Evolutionary conservation across 2,329 filamentous ascomycete species (phyloP), one percentile per base, ranked within the genome.

Genomic region (Penicillium sp.): DNA sequence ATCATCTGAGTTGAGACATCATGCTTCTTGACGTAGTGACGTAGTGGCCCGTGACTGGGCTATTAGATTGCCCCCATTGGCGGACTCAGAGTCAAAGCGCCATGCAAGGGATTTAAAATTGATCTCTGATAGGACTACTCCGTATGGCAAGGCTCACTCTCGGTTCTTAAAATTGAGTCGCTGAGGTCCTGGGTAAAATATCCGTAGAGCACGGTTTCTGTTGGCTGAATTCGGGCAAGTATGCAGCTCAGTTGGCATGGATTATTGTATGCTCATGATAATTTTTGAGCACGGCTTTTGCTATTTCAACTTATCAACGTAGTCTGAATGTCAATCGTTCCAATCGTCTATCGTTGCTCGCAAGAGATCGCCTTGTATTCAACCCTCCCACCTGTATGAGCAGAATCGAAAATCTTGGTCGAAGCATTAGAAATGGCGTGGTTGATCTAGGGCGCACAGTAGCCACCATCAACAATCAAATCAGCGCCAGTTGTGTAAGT

Each of bases 401-500:
- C 22, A 16, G 39, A 32, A 10, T 13, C 7, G 22, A 27, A 47
- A 42, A 42, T 21, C 9, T n/a, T 24, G 4, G 5, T 34, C 21
- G 34, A 29, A 8, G 27, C 32, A 18, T 29, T 4, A 21, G 1
- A 5, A 5, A 2, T 14, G 22, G 2, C 9, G 16, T 14, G 11
- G 21, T 27, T n/a, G 24, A 43, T 27, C 51, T 57, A 66, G 13
- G 64, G 64, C 24, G 61, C 61, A 45, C 61, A 66, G 72, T 91
- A 91, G 50, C 88, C 88, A 55, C 89, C 89, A 70, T 94, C 90
- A 45, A 92, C 83, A 58, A 89, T 75, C 55, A 94, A 79, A 70
- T 92, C 87, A 9, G 83, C 79, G 0, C 85, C 90, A 8, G 90
- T 95, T 16, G 88, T 91, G 75, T 91, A 95, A 50, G 85, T 89